These are phyloP conservation scores for Hymenoscyphus fructigenus DNA, from an alignment of 2,329 filamentous ascomycete genomes.

Conservation along the genomic window DNA sequence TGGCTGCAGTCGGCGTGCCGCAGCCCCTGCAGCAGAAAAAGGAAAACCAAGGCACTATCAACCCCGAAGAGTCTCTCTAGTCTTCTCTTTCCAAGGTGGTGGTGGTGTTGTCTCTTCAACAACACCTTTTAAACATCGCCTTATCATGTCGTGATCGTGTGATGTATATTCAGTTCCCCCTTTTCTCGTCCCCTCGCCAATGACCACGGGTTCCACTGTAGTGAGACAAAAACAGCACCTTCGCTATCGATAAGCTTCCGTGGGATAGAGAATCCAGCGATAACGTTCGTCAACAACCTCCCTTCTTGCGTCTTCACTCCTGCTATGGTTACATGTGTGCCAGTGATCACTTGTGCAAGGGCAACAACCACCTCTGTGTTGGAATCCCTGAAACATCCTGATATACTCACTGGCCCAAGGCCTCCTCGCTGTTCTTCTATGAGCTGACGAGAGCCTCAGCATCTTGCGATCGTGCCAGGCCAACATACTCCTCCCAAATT, in stretches of 20 bases:
- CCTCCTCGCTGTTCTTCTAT: neutral
- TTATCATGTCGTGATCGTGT: neutral
- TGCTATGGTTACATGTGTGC: neutral
- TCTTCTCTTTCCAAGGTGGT: neutral
- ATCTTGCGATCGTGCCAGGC: neutral
- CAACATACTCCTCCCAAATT: neutral
- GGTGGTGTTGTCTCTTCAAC: neutral
- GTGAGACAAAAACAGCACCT: constrained; percentile 1
- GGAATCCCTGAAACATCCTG: neutral
- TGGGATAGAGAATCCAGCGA: neutral
- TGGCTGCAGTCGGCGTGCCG: neutral
- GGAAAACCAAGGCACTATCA: neutral
- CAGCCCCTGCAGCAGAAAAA: neutral
- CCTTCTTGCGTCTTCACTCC: neutral
- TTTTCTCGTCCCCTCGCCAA: neutral
- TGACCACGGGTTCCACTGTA: neutral
- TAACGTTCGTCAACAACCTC: neutral
- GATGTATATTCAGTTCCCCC: neutral
- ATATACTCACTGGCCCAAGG: neutral
- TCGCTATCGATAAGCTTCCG: neutral
- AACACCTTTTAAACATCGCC: neutral
- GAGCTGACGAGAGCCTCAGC: neutral
- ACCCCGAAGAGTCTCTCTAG: too few relatives aligned
- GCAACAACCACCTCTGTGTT: neutral
- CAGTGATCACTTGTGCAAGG: neutral